A percentile compares a stretch with the other conserved stretches of the same genome.
These are phyloP conservation scores for Stygiomarasmius scandens DNA, from an alignment of 1,284 basidiomycete species.

Conservation along the genomic window DNA sequence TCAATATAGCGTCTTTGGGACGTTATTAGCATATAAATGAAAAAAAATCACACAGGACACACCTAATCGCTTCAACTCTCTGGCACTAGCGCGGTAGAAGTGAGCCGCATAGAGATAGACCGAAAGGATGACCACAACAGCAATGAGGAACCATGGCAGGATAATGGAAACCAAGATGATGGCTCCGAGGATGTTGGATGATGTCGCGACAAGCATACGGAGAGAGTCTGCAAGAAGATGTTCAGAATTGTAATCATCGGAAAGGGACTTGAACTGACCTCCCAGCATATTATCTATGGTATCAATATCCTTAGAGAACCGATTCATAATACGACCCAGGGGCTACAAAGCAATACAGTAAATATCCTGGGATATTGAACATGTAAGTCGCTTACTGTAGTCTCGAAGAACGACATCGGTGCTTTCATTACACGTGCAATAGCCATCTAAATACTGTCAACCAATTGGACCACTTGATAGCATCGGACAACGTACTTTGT, in stretches of 20 bases:
- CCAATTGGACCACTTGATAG: neutral
- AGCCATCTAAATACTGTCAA: conserved; percentile 52
- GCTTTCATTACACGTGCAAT: conserved; percentile 70
- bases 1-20: conserved; percentile 57
- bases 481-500: conserved; percentile 27
- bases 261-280: conserved; percentile 32
- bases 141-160: conserved; percentile 84
- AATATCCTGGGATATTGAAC: neutral
- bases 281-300: conserved; percentile 81
- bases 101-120: conserved; percentile 68
- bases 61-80: conserved; percentile 83
- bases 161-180: conserved; percentile 80
- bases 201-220: conserved; percentile 73
- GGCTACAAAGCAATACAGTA: conserved; percentile 47
- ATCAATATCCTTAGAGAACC: conserved; percentile 83
- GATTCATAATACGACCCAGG: conserved; percentile 87
- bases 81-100: conserved; percentile 87
- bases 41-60: conserved; percentile 16
- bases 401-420: conserved; percentile 90
- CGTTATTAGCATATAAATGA: conserved; percentile 3
- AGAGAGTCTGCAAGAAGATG: conserved; percentile 57
- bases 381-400: conserved; percentile 54
- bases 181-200: conserved; percentile 69
- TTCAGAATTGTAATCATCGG: neutral
- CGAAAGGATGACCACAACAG: conserved; percentile 60